Evolutionary conservation across 2,329 filamentous ascomycete species (phyloP).

Genomic region (Verticillium alfalfae): DNA sequence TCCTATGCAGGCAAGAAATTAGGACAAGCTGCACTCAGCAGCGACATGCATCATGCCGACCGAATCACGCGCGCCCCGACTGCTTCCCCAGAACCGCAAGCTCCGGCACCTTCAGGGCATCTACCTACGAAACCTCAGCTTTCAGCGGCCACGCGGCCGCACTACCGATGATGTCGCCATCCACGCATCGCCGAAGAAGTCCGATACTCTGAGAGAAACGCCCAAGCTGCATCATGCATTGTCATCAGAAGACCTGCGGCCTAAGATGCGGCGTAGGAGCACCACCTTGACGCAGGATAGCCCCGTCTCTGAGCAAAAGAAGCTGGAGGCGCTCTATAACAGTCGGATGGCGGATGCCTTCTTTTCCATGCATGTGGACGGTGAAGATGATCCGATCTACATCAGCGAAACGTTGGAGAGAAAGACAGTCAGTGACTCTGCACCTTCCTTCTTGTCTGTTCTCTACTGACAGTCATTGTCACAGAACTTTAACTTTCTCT

Average conservation of each 20-base stretch:
- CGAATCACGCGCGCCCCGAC: conserved; percentile 33
- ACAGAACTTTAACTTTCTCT: conserved; percentile 80
- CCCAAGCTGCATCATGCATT: conserved; percentile 48
- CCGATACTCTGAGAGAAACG: conserved; percentile 42
- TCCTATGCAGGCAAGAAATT: not conserved
- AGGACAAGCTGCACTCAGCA: not conserved
- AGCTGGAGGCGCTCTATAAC: conserved; percentile 67
- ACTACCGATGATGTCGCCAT: conserved; percentile 74
- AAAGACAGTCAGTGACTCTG: conserved; percentile 52
- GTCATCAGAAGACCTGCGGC: conserved; percentile 47
- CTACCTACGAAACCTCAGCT: conserved; percentile 77
- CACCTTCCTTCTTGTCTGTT: no score
- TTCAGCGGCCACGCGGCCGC: conserved; percentile 49
- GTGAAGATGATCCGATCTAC: conserved; percentile 70
- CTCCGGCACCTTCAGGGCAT: conserved; percentile 83
- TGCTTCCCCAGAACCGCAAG: conserved; percentile 73
- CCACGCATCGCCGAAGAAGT: conserved; percentile 64
- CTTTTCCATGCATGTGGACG: conserved; percentile 73
- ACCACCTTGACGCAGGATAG: conserved; percentile 40
- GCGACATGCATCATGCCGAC: conserved; percentile 4
- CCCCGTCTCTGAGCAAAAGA: conserved; percentile 59
- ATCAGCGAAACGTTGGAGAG: conserved; percentile 76
- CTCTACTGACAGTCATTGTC: not conserved
- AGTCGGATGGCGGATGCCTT: conserved; percentile 79
- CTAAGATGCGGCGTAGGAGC: conserved; percentile 38